phyloP scores from a whole-genome alignment of 2,329 filamentous ascomycete genomes.

The Aspergillus jensenii region DNA sequence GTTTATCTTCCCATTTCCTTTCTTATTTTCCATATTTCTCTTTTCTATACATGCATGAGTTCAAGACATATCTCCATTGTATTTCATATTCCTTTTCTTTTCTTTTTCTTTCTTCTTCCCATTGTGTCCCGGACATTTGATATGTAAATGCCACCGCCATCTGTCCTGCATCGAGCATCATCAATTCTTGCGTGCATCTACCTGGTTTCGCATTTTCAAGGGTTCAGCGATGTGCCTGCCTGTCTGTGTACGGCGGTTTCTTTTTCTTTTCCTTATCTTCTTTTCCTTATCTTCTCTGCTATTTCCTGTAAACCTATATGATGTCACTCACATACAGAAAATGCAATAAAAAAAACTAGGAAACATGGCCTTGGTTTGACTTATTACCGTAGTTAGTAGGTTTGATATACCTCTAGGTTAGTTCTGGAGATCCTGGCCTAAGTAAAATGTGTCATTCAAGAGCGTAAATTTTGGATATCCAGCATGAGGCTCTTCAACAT shows the following conservation, averaged over 20 bases:
- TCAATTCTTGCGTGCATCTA: slow-evolving; percentile 10
- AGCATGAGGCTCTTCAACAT: no score
- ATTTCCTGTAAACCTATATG: slow-evolving; percentile 7
- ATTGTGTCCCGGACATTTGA: slow-evolving; percentile 51
- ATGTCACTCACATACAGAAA: slow-evolving; percentile 3
- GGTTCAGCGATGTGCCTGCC: slow-evolving; percentile 18
- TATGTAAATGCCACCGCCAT: slow-evolving; percentile 74
- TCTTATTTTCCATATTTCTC: slow-evolving; percentile 7
- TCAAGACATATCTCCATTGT: slow-evolving; percentile 9
- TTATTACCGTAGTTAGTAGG: no score
- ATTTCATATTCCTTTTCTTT: slow-evolving; percentile 1
- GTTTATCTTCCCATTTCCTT: slow-evolving; percentile 17
- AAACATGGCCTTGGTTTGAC: not conserved
- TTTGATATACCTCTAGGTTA: no score
- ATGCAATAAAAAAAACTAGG: slow-evolving; percentile 1
- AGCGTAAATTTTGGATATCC: no score
- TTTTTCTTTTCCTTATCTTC: slow-evolving; percentile 3
- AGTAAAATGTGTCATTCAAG: no score
- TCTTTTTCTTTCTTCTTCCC: slow-evolving; percentile 9
- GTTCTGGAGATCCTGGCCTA: no score
- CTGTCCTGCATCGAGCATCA: slow-evolving; percentile 17
- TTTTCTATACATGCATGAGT: slow-evolving; percentile 19
- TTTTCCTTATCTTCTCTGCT: not conserved
- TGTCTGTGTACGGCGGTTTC: slow-evolving; percentile 7
- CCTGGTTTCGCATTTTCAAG: slow-evolving; percentile 21